These are phyloP conservation scores for Staphylotrichum longicolle DNA, from an alignment of 495 filamentous ascomycete genomes.

Conservation along the genomic window DNA sequence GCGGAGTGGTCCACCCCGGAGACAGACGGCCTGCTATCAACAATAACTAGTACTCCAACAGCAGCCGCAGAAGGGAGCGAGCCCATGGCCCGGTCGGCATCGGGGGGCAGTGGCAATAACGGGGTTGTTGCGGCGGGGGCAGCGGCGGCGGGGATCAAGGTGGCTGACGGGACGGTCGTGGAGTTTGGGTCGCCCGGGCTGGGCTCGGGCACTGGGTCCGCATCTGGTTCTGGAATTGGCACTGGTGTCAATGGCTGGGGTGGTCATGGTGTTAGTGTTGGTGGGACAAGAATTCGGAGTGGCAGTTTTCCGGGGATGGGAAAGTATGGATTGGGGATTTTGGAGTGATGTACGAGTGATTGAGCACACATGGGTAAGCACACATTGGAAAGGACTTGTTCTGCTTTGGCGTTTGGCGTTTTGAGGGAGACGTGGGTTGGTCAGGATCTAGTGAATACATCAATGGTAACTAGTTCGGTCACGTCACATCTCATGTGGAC, in stretches of 20 bases:
- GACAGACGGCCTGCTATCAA: no score
- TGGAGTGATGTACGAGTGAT: not conserved
- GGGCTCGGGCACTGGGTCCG: not conserved
- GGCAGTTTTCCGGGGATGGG: conserved; percentile 8
- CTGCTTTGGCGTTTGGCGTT: no score
- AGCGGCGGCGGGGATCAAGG: conserved; percentile 25
- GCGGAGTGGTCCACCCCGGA: conserved; percentile 10
- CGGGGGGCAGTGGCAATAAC: conserved; percentile 16
- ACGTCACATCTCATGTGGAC: not conserved
- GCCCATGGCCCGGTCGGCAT: conserved; percentile 31
- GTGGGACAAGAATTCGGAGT: not conserved
- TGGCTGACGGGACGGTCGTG: conserved; percentile 32
- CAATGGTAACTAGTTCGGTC: no score
- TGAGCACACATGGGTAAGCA: no score
- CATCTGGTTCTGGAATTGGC: not conserved
- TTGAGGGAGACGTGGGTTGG: no score
- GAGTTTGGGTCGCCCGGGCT: conserved; percentile 30
- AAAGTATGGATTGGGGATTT: not conserved
- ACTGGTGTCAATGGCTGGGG: not conserved
- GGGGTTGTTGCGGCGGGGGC: not conserved
- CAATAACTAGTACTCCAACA: no score
- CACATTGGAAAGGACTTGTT: no score
- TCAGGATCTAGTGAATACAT: no score
- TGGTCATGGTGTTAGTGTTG: not conserved
- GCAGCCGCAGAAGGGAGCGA: conserved; percentile 13